Conservation (phyloP, 1,139 yeast species). For the Zygosaccharomyces sapae region DNA sequence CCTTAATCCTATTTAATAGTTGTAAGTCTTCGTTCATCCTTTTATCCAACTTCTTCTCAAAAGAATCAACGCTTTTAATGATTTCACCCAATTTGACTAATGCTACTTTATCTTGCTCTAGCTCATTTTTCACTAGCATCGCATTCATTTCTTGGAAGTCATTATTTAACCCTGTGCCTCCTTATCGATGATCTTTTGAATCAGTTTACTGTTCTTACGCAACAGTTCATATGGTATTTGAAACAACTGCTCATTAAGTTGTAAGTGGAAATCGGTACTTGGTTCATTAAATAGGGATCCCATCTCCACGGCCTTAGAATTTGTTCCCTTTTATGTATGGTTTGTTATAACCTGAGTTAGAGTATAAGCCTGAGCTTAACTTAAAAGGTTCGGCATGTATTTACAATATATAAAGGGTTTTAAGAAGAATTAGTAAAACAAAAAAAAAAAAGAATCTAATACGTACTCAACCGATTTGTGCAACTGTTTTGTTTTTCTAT, state of each 20-base stretch:
- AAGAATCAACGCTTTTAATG: slow-evolving; percentile 46
- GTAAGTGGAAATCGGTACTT: slow-evolving; percentile 41
- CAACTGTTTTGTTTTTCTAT: neutral
- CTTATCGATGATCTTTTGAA: slow-evolving; percentile 55
- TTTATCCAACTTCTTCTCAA: slow-evolving; percentile 43
- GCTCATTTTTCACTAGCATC: slow-evolving; percentile 39
- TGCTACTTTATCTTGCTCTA: slow-evolving; percentile 32
- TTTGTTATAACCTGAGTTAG: neutral
- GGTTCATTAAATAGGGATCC: slow-evolving; percentile 35
- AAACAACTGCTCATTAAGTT: slow-evolving; percentile 50
- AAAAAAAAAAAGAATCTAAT: neutral
- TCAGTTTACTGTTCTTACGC: slow-evolving; percentile 52
- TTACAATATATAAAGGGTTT: neutral
- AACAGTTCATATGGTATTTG: slow-evolving; percentile 59
- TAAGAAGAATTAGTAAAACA: neutral
- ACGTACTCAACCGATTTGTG: neutral
- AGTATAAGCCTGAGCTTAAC: neutral
- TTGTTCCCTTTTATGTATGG: no score
- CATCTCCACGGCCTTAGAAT: slow-evolving; percentile 6
- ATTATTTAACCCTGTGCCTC: slow-evolving; percentile 24
- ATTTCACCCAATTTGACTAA: slow-evolving; percentile 33
- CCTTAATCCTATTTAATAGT: slow-evolving; percentile 45
- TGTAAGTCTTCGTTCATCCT: slow-evolving; percentile 50
- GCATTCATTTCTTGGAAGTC: slow-evolving; percentile 45
- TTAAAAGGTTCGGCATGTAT: neutral